Conservation (phyloP, 192 early-diverging fungal species). For the Dissophora ornata region DNA sequence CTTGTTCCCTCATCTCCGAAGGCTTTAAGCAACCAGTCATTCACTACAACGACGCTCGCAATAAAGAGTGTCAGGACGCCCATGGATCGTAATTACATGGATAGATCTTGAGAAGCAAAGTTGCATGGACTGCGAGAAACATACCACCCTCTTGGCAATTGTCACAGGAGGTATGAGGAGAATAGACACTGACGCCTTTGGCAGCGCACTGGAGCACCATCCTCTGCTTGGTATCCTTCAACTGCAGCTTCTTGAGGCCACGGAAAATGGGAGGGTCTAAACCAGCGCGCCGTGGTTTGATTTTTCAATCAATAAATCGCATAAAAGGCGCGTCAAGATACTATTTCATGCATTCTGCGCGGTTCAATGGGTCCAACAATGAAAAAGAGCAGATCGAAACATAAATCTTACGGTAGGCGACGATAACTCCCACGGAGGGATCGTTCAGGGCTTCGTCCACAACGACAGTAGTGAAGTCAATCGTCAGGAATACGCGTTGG, state of each 20-base stretch:
- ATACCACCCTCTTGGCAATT: conserved; percentile 77
- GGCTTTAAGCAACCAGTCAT: conserved; percentile 90
- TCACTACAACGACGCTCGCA: conserved; percentile 63
- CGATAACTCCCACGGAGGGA: conserved; percentile 83
- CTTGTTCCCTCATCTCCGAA: conserved; percentile 60
- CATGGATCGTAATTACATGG: too few relatives aligned
- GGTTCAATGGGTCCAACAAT: neutral
- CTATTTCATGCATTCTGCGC: too few relatives aligned
- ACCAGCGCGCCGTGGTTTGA: too few relatives aligned
- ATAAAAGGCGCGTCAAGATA: too few relatives aligned
- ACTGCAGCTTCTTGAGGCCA: conserved; percentile 79
- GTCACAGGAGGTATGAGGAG: conserved; percentile 93
- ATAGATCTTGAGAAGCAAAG: conserved; percentile 9
- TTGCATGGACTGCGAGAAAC: neutral
- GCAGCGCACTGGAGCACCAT: conserved; percentile 86
- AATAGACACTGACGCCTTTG: conserved; percentile 87
- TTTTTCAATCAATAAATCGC: too few relatives aligned
- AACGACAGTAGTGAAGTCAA: conserved; percentile 86
- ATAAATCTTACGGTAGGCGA: conserved; percentile 77
- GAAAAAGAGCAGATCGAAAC: neutral
- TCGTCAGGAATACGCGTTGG: conserved; percentile 87
- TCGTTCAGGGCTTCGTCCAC: conserved; percentile 82
- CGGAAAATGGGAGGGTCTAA: conserved; percentile 89
- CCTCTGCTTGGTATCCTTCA: conserved; percentile 81
- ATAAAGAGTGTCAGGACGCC: neutral